phyloP scores from a whole-genome alignment of 805 yeast species.

The Ogataea sp. region DNA sequence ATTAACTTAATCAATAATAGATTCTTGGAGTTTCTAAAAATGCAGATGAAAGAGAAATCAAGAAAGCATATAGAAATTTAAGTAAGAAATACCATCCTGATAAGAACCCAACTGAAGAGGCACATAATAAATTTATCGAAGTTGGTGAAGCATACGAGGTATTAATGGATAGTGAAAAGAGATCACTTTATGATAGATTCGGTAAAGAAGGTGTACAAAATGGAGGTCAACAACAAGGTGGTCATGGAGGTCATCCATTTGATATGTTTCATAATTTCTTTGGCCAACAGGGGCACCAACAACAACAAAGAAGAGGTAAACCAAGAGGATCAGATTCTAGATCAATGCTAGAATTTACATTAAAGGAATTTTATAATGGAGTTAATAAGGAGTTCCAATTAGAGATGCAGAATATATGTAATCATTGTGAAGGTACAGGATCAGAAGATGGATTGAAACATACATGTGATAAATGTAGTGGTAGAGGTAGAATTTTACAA shows the following conservation, averaged over 20 bases:
- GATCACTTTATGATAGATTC: constrained; percentile 58
- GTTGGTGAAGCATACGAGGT: constrained; percentile 92
- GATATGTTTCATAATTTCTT: constrained; percentile 63
- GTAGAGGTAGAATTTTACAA: constrained; percentile 60
- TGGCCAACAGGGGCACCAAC: constrained; percentile 28
- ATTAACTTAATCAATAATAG: constrained; percentile 8
- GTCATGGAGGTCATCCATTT: constrained; percentile 24
- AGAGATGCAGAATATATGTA: constrained; percentile 68
- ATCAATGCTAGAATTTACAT: constrained; percentile 44
- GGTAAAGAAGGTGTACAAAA: constrained; percentile 71
- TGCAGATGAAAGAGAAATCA: constrained; percentile 77
- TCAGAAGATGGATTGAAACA: constrained; percentile 69
- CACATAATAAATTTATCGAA: constrained; percentile 81
- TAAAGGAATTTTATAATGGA: constrained; percentile 71
- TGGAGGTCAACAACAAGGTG: constrained; percentile 31
- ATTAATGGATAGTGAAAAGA: constrained; percentile 62
- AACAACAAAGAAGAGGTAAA: constrained; percentile 29
- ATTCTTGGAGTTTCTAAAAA: constrained; percentile 61
- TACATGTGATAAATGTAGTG: constrained; percentile 62
- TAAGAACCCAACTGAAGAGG: constrained; percentile 78
- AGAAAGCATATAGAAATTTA: constrained; percentile 73
- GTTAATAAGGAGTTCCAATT: constrained; percentile 48
- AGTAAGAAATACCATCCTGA: constrained; percentile 92
- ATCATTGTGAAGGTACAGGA: constrained; percentile 76
- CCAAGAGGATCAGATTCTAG: constrained; percentile 58